Base-by-base conservation (phyloP, 129 eudicot species). In the Logfia minima region DNA sequence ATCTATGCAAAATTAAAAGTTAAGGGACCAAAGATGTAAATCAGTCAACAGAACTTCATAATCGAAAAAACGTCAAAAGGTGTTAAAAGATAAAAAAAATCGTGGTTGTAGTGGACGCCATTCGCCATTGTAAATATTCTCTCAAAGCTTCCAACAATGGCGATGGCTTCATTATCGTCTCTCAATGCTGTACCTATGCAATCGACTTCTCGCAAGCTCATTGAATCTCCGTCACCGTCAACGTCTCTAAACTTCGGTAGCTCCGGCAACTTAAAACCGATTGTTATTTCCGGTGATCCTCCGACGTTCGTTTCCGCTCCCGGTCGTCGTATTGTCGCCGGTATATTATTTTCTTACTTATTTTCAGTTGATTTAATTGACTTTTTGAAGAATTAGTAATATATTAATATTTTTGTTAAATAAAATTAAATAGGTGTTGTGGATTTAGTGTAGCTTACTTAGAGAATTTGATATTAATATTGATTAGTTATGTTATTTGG, bases 241-340 rank as follows among this genome's bases (percentile, higher is more conserved):
- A 55, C 84, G 80, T 74, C 74, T 31, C n/a, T 71, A 31, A 53
- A 68, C 73, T 32, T 14, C 43, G 77, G 76, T 14, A 35, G 60
- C 75, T 16, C 43, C 66, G 71, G 78, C 37, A 45, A 76, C 79
- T 85, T 92, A 17, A 87, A 86, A 53, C 98, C 98, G 74, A 92
- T 92, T 6, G 88, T 90, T 8, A 86, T 92, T 0, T 43, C 76
- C 63, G 98, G 96, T 2, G 71, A 88, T 71, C 98, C 98, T 31
- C 93, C 98, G 77, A 92, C 98, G 48, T 92, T 84, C 19, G 93
- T 92, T 53, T 90, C 98, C 23, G 98, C 98, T 72, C 98, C 98
- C 16, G 98, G 90, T 43, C 96, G 98, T 66, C 91, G 98, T 64
- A 92, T 29, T 52, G 59, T 29, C 22, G 52, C 23, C 31, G 52